Evolutionary conservation across 1,284 basidiomycete species (phyloP).

Genomic region (Apiotrichum laibachii): DNA sequence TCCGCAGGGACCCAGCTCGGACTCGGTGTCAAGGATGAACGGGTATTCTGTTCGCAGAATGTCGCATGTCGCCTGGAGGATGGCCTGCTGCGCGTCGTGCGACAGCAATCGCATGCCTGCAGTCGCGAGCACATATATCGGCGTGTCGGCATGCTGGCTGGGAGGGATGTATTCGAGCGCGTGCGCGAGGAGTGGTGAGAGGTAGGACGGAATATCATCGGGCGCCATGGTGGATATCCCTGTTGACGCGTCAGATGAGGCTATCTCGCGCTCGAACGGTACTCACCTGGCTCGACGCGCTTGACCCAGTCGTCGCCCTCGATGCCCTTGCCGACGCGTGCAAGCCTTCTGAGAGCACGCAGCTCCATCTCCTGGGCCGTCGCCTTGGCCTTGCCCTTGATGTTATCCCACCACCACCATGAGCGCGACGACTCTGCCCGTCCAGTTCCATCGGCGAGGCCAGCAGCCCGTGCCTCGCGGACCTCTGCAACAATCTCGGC

Average conservation of each 20-base stretch:
- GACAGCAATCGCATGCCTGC: slow-evolving; percentile 93
- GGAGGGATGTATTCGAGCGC: slow-evolving; percentile 81
- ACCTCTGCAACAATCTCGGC: slow-evolving; percentile 48
- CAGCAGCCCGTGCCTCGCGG: slow-evolving; percentile 20
- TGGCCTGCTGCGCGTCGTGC: slow-evolving; percentile 64
- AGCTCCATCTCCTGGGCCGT: slow-evolving; percentile 41
- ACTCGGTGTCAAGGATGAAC: slow-evolving; percentile 52
- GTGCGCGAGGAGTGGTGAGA: slow-evolving; percentile 78
- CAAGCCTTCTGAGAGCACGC: slow-evolving; percentile 57
- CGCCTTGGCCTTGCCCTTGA: slow-evolving; percentile 40
- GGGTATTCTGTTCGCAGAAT: slow-evolving; percentile 69
- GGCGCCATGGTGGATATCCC: slow-evolving; percentile 80
- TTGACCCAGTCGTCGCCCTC: slow-evolving; percentile 78
- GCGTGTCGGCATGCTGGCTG: slow-evolving; percentile 74
- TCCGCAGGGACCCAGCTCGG: slow-evolving; percentile 71
- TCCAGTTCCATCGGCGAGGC: slow-evolving; percentile 8
- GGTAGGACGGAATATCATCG: slow-evolving; percentile 68
- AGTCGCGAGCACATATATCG: slow-evolving; percentile 91
- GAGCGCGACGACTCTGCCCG: slow-evolving; percentile 1
- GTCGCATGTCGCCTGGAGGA: slow-evolving; percentile 73
- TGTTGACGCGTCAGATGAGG: slow-evolving; percentile 47
- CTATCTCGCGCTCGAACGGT: not conserved
- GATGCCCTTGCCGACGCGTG: slow-evolving; percentile 88
- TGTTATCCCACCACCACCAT: slow-evolving; percentile 39
- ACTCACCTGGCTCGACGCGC: slow-evolving; percentile 89